phyloP scores from a whole-genome alignment of 2,329 filamentous ascomycete species.

The Chrysoporthe austroafricana region DNA sequence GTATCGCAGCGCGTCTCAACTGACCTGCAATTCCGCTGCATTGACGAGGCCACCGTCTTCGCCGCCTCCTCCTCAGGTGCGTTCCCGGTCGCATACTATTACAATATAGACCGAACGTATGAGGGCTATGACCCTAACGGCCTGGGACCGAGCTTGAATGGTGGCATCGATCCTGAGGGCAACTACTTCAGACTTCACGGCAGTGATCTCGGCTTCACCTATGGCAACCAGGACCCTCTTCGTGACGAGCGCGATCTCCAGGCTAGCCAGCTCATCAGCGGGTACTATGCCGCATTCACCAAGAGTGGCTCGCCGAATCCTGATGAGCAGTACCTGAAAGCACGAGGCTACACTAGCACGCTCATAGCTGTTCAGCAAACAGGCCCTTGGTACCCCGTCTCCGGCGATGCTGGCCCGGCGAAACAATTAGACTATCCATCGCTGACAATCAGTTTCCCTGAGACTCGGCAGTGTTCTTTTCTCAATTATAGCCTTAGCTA shows the following conservation, averaged over 20 bases:
- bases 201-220: constrained; percentile 24
- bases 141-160: constrained; percentile 17
- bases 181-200: constrained; percentile 26
- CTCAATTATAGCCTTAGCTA: constrained; percentile 23
- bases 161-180: constrained; percentile 16
- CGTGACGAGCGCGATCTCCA: constrained; percentile 21
- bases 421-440: constrained; percentile 24
- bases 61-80: constrained; percentile 37
- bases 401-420: constrained; percentile 11
- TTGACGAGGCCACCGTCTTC: constrained; percentile 59
- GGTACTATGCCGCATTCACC: constrained; percentile 23
- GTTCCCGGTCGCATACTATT: constrained; percentile 26
- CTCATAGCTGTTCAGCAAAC: constrained; percentile 16
- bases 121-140: constrained; percentile 22
- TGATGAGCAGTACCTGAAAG: constrained; percentile 14
- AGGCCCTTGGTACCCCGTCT: constrained; percentile 21
- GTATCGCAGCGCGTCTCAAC: constrained; percentile 56
- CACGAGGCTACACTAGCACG: constrained; percentile 17
- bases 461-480: constrained; percentile 19
- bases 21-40: constrained; percentile 58
- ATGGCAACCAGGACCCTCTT: constrained; percentile 23
- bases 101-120: constrained; percentile 23
- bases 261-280: constrained; percentile 26
- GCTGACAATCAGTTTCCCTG: constrained; percentile 17
- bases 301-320: constrained; percentile 23